Evolutionary conservation across 805 yeast genomes (phyloP).

Genomic region (Ogataea ganodermae): DNA sequence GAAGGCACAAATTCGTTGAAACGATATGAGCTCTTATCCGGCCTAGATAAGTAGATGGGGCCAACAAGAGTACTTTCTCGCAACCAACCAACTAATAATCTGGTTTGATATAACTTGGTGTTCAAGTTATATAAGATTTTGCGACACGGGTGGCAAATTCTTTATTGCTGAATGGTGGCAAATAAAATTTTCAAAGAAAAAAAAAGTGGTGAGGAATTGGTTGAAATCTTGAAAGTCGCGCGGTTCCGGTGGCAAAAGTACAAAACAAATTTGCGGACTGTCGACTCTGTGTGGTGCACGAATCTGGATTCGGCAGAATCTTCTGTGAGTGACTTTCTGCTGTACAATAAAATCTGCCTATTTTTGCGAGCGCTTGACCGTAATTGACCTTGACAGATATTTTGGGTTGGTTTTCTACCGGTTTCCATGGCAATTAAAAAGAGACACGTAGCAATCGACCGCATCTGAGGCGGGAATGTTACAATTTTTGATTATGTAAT

Average conservation of each 20-base stretch:
- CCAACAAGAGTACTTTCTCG: slow-evolving; percentile 3
- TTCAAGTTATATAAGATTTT: slow-evolving; percentile 15
- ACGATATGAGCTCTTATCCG: not conserved
- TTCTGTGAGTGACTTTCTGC: not conserved
- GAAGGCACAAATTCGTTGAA: not conserved
- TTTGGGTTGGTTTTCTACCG: not conserved
- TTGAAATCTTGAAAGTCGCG: slow-evolving; percentile 11
- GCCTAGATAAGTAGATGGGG: slow-evolving; percentile 8
- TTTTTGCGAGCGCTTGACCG: not conserved
- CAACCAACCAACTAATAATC: slow-evolving; percentile 18
- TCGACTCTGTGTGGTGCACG: slow-evolving; percentile 13
- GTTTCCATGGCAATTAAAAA: slow-evolving; percentile 2
- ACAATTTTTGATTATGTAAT: not conserved
- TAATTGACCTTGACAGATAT: slow-evolving; percentile 6
- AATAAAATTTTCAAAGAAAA: slow-evolving; percentile 14
- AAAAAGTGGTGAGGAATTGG: slow-evolving; percentile 19
- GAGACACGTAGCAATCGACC: slow-evolving; percentile 7
- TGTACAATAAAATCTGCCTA: slow-evolving; percentile 1
- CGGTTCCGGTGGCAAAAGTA: slow-evolving; percentile 19
- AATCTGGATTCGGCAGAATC: not conserved
- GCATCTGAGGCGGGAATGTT: not conserved
- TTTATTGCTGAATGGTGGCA: slow-evolving; percentile 12
- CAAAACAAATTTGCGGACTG: slow-evolving; percentile 10
- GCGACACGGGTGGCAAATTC: slow-evolving; percentile 23
- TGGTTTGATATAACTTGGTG: slow-evolving; percentile 18